Evolutionary conservation across 192 early-diverging fungal genomes (phyloP).

Genomic region (Coemansia sp.): DNA sequence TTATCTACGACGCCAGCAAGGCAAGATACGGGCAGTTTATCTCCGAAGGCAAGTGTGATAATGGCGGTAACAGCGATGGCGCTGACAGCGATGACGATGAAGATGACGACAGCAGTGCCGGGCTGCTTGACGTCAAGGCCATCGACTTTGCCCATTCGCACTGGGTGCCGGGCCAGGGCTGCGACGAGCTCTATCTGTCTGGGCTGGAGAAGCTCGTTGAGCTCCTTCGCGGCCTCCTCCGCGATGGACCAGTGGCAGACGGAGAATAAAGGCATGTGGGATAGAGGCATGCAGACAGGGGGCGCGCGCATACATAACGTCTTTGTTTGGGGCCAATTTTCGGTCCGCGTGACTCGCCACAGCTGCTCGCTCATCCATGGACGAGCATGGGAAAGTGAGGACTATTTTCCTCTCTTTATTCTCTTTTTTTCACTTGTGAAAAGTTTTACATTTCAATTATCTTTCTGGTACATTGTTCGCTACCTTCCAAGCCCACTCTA

Average conservation of each 20-base stretch:
- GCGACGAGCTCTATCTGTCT: slow-evolving; percentile 69
- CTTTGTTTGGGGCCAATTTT: no score
- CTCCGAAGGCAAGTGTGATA: slow-evolving; percentile 20
- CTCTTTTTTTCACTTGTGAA: background rate
- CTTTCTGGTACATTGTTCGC: no score
- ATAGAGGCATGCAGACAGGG: background rate
- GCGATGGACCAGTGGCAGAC: background rate
- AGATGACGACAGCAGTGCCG: slow-evolving; percentile 17
- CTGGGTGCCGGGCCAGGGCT: slow-evolving; percentile 64
- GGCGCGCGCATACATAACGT: no score
- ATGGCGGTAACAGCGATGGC: slow-evolving; percentile 4
- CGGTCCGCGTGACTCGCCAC: background rate
- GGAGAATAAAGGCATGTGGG: background rate
- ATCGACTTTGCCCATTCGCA: slow-evolving; percentile 94
- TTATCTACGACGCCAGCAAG: slow-evolving; percentile 80
- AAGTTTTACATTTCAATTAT: background rate
- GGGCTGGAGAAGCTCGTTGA: slow-evolving; percentile 65
- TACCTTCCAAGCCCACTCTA: background rate
- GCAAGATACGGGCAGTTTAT: slow-evolving; percentile 56
- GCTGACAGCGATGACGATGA: slow-evolving; percentile 32
- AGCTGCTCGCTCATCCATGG: background rate
- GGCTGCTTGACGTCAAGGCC: slow-evolving; percentile 65
- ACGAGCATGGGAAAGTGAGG: no score
- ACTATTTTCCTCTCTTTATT: no score
- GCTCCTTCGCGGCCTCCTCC: slow-evolving; percentile 54